These are phyloP conservation scores for Lenzites betulinus DNA, from an alignment of 768 basidiomycete species.

Conservation along the genomic window DNA sequence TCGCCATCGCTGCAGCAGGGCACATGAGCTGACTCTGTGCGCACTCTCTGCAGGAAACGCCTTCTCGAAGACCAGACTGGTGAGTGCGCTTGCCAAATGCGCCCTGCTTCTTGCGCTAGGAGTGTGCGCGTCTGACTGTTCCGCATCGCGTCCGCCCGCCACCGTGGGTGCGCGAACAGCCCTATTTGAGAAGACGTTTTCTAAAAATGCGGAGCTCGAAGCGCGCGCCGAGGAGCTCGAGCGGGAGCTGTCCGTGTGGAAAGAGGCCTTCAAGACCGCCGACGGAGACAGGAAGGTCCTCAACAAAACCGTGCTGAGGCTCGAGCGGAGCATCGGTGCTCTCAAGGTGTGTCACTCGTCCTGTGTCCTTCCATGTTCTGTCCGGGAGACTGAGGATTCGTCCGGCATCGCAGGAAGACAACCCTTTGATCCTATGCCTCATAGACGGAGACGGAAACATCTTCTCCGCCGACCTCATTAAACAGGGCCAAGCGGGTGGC, in stretches of 20 bases:
- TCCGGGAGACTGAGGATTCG: not conserved
- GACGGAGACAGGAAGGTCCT: constrained; percentile 37
- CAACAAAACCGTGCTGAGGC: constrained; percentile 29
- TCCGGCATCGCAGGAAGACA: constrained; percentile 36
- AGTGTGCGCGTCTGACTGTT: not conserved
- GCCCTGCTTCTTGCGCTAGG: not conserved
- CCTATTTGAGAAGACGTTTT: constrained; percentile 35
- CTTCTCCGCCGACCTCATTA: constrained; percentile 37
- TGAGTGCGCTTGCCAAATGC: constrained; percentile 13
- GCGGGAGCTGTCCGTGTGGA: constrained; percentile 44
- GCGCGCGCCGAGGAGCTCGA: constrained; percentile 39
- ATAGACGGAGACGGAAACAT: constrained; percentile 46
- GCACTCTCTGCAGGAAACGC: constrained; percentile 30
- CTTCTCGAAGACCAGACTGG: constrained; percentile 39
- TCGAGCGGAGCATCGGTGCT: constrained; percentile 37
- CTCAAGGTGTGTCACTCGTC: constrained; percentile 30
- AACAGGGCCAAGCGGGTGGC: constrained; percentile 36
- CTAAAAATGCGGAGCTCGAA: constrained; percentile 35
- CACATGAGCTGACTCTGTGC: not conserved
- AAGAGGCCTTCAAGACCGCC: constrained; percentile 37
- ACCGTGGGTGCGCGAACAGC: constrained; percentile 22
- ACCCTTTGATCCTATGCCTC: constrained; percentile 40
- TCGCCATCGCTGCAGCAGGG: constrained; percentile 3
- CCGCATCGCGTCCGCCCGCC: not conserved
- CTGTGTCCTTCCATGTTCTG: not conserved